A percentile compares a stretch with the other conserved stretches of the same genome.
phyloP scores from a whole-genome alignment of 306 rosid species.

The Begonia fuchsioides region DNA sequence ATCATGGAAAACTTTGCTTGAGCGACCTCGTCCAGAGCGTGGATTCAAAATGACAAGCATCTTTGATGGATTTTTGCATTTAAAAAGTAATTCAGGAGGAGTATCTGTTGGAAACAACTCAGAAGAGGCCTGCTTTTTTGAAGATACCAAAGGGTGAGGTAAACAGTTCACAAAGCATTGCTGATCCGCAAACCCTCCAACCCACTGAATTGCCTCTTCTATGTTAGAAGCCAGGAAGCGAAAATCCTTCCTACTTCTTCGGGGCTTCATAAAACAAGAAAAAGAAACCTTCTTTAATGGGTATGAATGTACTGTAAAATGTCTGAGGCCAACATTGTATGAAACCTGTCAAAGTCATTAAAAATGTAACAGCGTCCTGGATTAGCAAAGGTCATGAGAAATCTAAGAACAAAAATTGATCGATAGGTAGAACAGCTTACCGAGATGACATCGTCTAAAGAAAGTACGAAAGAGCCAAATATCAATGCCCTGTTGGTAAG shows the following conservation, averaged over 20 bases:
- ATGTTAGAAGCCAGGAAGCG: constrained; percentile 66
- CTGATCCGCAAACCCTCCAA: constrained; percentile 96
- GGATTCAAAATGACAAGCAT: constrained; percentile 97
- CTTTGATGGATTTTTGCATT: constrained; percentile 85
- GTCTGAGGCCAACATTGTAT: constrained; percentile 86
- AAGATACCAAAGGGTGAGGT: constrained; percentile 86
- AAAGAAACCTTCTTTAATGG: constrained; percentile 59
- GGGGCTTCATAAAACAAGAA: constrained; percentile 59
- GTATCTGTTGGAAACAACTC: constrained; percentile 68
- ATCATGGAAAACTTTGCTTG: constrained; percentile 80
- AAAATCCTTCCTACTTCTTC: constrained; percentile 60
- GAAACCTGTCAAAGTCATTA: constrained; percentile 57
- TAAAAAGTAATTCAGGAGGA: constrained; percentile 87
- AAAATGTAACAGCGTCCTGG: constrained; percentile 17
- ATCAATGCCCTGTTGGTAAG: constrained; percentile 79
- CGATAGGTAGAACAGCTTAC: constrained; percentile 37
- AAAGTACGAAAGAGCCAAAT: constrained; percentile 71
- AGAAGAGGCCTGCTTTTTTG: constrained; percentile 94
- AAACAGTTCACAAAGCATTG: constrained; percentile 82
- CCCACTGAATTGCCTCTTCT: constrained; percentile 96
- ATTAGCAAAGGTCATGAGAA: constrained; percentile 12
- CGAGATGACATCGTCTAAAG: constrained; percentile 73
- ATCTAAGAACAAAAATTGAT: constrained; percentile 12
- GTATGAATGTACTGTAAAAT: constrained; percentile 82
- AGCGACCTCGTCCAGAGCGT: constrained; percentile 90